These are phyloP conservation scores for Penicillium frequentans DNA, from an alignment of 2,329 filamentous ascomycete species.

Conservation along the genomic window DNA sequence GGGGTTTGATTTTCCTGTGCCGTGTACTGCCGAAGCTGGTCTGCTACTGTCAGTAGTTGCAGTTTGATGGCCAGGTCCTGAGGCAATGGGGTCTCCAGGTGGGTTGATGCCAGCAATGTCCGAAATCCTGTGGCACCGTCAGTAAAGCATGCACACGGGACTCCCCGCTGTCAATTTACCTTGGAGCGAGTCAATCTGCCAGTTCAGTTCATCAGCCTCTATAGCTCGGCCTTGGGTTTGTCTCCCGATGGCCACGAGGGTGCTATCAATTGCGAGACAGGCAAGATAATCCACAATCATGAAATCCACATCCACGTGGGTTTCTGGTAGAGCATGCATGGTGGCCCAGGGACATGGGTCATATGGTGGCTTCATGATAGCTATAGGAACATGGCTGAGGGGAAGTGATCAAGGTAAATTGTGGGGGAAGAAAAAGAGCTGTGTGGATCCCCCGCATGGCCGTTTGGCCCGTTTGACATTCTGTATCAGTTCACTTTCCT, in stretches of 20 bases:
- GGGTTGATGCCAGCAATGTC: conserved; percentile 7
- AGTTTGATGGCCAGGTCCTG: conserved; percentile 49
- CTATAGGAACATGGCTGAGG: not conserved
- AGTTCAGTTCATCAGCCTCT: conserved; percentile 14
- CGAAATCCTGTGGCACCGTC: not conserved
- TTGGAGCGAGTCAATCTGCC: conserved; percentile 24
- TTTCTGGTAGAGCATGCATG: conserved; percentile 28
- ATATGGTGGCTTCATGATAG: not conserved
- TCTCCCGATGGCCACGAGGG: conserved; percentile 37
- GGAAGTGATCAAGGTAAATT: not conserved
- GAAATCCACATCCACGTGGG: conserved; percentile 51
- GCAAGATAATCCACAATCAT: conserved; percentile 59
- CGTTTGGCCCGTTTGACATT: not conserved
- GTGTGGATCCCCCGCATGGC: not conserved
- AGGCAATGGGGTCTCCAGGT: conserved; percentile 38
- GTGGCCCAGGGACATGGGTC: not conserved
- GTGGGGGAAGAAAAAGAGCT: not conserved
- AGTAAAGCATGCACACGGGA: not conserved
- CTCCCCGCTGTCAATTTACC: conserved; percentile 18
- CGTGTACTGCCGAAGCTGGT: conserved; percentile 45
- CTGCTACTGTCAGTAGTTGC: conserved; percentile 48
- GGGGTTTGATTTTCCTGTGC: conserved; percentile 5
- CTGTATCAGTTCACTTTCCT: too few species aligned
- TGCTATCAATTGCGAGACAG: conserved; percentile 46
- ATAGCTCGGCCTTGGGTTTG: not conserved